Base-by-base conservation (phyloP, 179 eudicot genomes). In the Nepenthes alata region DNA sequence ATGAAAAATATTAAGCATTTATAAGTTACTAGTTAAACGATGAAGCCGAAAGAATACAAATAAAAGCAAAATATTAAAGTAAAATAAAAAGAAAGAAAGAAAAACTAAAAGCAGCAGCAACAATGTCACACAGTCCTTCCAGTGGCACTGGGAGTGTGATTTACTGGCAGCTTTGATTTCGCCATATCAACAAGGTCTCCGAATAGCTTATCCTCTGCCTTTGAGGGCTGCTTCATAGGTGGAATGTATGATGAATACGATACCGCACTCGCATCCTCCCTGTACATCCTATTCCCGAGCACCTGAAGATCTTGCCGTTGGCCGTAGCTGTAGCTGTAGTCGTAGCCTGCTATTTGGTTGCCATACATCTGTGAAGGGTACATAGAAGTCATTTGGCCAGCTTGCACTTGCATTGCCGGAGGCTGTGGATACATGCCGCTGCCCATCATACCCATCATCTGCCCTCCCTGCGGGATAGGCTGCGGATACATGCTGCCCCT, bases 131-230 rank as follows among this genome's bases (percentile, higher is more conserved):
- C 47, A 55, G 25, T 25, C 25, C 74, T 72, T 49, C 77, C 82
- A n/a, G 60, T 55, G 34, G 68, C 50, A 62, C 70, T 37, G 9
- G 78, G 69, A 35, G 58, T 8, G 38, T 79, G 5, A 59, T 78
- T 78, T 16, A 57, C 71, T 2, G 86, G 80, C 25, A 25, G 25
- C 79, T 85, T 91, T 65, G 76, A 67, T 63, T 84, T 91, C 0
- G 91, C 73, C 54, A 91, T 79, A 70, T 80, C 85, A 58, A 91
- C 87, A 55, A 91, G 94, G 70, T 91, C 97, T 11, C 97, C 97
- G 53, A 91, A 91, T 38, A 91, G 70, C 76, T 84, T 89, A 62
- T 89, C 95, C 67, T 90, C 95, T n/a, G 82, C 83, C 70, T 84
- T 91, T 11, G 81, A 36, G 56, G 81, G 83, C 70, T 70, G 75